phyloP scores from a whole-genome alignment of 2,329 filamentous ascomycete species.

The Teratosphaeriaceae sp. region DNA sequence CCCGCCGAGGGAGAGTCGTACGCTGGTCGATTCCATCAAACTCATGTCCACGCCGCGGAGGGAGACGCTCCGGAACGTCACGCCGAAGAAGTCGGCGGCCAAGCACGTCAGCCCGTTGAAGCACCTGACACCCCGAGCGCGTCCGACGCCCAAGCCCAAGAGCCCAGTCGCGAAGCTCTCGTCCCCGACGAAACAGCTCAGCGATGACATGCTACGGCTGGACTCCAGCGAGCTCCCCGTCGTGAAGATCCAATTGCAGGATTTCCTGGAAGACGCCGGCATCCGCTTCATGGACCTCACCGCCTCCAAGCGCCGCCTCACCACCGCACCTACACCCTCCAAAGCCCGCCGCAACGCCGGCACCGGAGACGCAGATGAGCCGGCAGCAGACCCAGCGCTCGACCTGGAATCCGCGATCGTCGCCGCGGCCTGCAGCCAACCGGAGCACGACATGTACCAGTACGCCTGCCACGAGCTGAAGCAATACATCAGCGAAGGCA shows the following conservation, averaged over 20 bases:
- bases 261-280: conserved; percentile 90
- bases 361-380: conserved; percentile 14
- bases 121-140: conserved; percentile 30
- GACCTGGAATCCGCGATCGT: conserved; percentile 71
- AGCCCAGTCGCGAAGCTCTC: conserved; percentile 14
- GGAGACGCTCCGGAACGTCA: conserved; percentile 32
- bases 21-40: conserved; percentile 39
- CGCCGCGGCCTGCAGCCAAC: conserved; percentile 83
- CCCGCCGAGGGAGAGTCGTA: conserved; percentile 13
- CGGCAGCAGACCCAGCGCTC: conserved; percentile 28
- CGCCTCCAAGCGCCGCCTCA: conserved; percentile 90
- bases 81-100: conserved; percentile 33
- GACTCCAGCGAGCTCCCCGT: conserved; percentile 6
- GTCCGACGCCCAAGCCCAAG: conserved; percentile 21
- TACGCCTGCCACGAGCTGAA: conserved; percentile 93
- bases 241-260: conserved; percentile 63
- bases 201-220: conserved; percentile 21
- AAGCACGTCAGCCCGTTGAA: conserved; percentile 37
- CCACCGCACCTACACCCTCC: conserved; percentile 52
- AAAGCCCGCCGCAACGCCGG: conserved; percentile 11
- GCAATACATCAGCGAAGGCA: conserved; percentile 90
- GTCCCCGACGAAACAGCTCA: conserved; percentile 21
- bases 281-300: conserved; percentile 98
- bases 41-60: conserved; percentile 44
- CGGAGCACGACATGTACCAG: conserved; percentile 90